These are phyloP conservation scores for Paramyrothecium roridum DNA, from an alignment of 2,329 filamentous ascomycete species.

Conservation along the genomic window DNA sequence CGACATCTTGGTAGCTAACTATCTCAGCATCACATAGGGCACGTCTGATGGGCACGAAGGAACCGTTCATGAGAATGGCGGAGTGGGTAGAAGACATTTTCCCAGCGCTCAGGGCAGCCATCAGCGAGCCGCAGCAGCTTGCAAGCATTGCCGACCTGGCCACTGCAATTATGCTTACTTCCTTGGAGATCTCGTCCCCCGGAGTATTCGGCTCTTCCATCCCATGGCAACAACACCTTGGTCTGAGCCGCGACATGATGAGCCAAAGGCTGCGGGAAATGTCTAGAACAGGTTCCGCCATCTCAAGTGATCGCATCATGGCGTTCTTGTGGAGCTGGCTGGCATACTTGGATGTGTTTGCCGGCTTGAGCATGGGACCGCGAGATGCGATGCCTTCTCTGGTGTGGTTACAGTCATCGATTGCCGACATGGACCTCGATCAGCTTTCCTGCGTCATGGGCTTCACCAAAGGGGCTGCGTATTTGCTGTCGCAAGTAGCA, in stretches of 20 bases:
- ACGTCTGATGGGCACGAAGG: conserved; percentile 67
- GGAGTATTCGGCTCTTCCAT: conserved; percentile 78
- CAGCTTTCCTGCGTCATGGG: conserved; percentile 78
- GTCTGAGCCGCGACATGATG: conserved; percentile 73
- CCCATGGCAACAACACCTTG: conserved; percentile 76
- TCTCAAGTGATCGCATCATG: conserved; percentile 55
- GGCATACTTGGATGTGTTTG: conserved; percentile 78
- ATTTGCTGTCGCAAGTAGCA: conserved; percentile 76
- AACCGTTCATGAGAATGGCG: conserved; percentile 75
- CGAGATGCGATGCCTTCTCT: not conserved
- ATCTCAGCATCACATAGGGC: conserved; percentile 71
- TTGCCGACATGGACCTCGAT: conserved; percentile 28
- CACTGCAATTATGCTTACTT: conserved; percentile 81
- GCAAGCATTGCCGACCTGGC: conserved; percentile 73
- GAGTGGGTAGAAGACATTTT: conserved; percentile 79
- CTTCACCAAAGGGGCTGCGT: conserved; percentile 59
- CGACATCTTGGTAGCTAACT: not conserved
- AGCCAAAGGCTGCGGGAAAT: conserved; percentile 50
- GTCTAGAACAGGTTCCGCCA: conserved; percentile 17
- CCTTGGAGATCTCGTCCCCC: conserved; percentile 79
- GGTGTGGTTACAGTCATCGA: not conserved
- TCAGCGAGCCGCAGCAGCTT: conserved; percentile 57
- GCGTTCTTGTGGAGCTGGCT: conserved; percentile 82
- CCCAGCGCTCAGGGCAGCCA: conserved; percentile 64
- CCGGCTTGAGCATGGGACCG: conserved; percentile 62